Evolutionary conservation across 139 green algal species (phyloP), one percentile per base, ranked within the genome.

Genomic region (Haematococcus sp.): DNA sequence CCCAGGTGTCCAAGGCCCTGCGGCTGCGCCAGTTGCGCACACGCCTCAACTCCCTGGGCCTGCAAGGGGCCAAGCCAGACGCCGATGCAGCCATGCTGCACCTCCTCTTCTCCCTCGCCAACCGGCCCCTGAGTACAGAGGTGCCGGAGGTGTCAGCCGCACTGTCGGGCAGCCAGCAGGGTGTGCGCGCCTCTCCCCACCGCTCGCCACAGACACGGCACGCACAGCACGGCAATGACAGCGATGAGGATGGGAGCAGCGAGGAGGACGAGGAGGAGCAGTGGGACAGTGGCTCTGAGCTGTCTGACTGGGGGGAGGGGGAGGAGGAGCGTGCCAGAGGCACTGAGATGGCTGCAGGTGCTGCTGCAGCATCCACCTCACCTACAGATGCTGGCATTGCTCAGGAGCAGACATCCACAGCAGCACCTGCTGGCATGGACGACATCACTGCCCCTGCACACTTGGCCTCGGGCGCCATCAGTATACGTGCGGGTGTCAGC

Each of bases 241-340:
- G 30, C 31, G 35, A 31, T 3, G 61, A 68, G 15, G 31, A 68
- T 11, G 58, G 11, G 58, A 34, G 54, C 59, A 40, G 5, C 61
- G 35, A 31, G 5, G 61, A 51, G 2, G 31, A 68, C 2, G 61
- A 20, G 2, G 34, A 28, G 5, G 51, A 27, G 20, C 20, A 9
- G 4, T 67, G 69, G 69, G 55, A 51, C n/a, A 49, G 32, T 20
- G n/a, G 3, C 3, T 63, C 28, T n/a, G 61, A 77, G 3, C 71
- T 77, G 61, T 77, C 71, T 25, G 71, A 77, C 27, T 77, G 71
- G 71, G 52, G 46, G 19, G 71, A 69, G 15, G 55, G 32, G 7
- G 49, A 49, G 16, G 69, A 68, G 16, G 9, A 35, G 25, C 56
- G 7, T 9, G 56, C 19, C 27, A n/a, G 20, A 64, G 52, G 22